phyloP scores from a whole-genome alignment of 1,284 basidiomycete species.

The Tetrapyrgos nigripes region DNA sequence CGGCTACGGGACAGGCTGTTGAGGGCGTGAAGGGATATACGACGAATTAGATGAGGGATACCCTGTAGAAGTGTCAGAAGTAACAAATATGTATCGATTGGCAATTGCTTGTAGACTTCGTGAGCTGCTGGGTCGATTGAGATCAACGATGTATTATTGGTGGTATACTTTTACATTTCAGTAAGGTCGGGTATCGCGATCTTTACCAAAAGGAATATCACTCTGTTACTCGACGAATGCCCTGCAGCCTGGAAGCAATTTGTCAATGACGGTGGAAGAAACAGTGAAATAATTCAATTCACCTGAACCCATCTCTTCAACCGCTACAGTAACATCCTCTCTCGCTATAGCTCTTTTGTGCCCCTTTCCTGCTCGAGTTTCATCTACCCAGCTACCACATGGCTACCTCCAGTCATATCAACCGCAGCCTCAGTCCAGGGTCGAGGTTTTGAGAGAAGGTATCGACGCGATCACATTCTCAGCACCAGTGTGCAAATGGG shows the following conservation, averaged over 20 bases:
- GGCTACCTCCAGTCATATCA: conserved; percentile 67
- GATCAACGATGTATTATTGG: no score
- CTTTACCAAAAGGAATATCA: conserved; percentile 50
- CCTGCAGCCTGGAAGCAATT: conserved; percentile 51
- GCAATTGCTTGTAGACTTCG: no score
- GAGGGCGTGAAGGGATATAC: conserved; percentile 17
- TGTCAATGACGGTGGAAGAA: no score
- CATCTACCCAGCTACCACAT: conserved; percentile 62
- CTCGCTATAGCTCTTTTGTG: conserved; percentile 32
- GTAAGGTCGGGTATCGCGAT: conserved; percentile 39
- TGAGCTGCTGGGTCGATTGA: no score
- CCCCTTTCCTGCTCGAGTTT: conserved; percentile 29
- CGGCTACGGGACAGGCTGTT: conserved; percentile 18
- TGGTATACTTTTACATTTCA: no score
- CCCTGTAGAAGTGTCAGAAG: no score
- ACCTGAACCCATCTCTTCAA: conserved; percentile 50
- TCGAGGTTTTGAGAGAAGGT: conserved; percentile 26
- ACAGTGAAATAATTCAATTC: no score
- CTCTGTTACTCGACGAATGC: conserved; percentile 62
- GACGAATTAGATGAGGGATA: conserved; percentile 5
- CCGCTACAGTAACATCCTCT: conserved; percentile 36
- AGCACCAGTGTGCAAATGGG: conserved; percentile 41
- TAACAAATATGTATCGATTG: no score
- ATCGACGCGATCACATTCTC: conserved; percentile 51
- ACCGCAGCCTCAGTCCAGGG: conserved; percentile 41